These are phyloP conservation scores for Adansonia grandidieri DNA, from an alignment of 441 rosid genomes.

Conservation along the genomic window DNA sequence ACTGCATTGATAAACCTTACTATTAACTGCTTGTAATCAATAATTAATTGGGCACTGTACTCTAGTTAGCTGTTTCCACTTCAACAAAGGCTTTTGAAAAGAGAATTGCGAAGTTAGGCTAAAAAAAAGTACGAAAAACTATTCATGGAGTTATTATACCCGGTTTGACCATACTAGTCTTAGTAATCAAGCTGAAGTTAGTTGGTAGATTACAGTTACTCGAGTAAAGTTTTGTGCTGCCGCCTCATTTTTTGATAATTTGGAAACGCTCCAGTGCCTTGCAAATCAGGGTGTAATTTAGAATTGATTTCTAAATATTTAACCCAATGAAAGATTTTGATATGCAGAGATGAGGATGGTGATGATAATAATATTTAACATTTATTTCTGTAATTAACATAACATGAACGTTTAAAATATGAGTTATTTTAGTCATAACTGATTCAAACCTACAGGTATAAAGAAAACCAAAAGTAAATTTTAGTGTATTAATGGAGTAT, in stretches of 20 bases:
- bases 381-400: no score
- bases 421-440: background rate
- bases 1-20: no score
- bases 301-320: background rate
- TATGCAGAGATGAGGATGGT: background rate
- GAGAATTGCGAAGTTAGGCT: no score
- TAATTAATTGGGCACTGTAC: no score
- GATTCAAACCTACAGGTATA: background rate
- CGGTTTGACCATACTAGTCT: background rate
- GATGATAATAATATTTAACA: background rate
- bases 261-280: background rate
- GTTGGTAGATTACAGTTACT: background rate
- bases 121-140: background rate
- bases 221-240: background rate
- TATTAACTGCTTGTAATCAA: no score
- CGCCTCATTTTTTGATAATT: background rate
- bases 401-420: background rate
- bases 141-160: background rate
- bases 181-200: no score
- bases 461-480: background rate
- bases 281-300: background rate
- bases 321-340: background rate
- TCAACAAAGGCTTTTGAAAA: no score
- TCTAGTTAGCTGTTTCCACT: no score
- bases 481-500: background rate